Base-by-base conservation (phyloP, 2,329 filamentous ascomycete species). In the Berkeleyomyces rouxiae region DNA sequence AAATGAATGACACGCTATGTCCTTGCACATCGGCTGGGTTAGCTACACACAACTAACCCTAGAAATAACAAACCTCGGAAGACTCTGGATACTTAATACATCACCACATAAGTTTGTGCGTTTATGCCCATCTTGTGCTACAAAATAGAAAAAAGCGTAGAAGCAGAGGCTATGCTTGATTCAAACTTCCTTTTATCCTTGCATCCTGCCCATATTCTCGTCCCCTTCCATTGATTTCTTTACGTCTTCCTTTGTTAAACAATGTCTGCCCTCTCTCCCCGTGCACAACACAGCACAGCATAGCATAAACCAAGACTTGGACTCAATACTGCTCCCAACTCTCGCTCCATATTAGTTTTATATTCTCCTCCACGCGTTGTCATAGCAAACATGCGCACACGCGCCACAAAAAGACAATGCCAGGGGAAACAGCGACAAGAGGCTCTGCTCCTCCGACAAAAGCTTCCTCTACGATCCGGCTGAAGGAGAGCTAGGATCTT, bases 401-500 rank as follows among this genome's bases (percentile, higher is more conserved):
- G 33, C n/a, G 13, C 51, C 51, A 13, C 51, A 23, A 55, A 31
- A 55, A 7, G n/a, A 55, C 31, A 23, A 23, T 23, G 23, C 23
- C 23, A 23, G 33, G n/a, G 31, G 51, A 55, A 11, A 46, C 33
- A 39, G 16, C 36, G 51, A 55, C 13, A 36, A 13, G 23, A 31
- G 31, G 33, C 36, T 11, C 31, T 55, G 7, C 51, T 31, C 33
- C 1, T 37, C 10, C 51, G 13, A 55, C 51, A 37, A 37, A 7
- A 37, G 31, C 33, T 36, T 33, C 33, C 11, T 55, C 33, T n/a
- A 37, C 23, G 36, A n/a, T 36, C 51, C 36, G 51, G 51, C 33
- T 55, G 51, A 55, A 55, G 16, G 51, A 55, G 16, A 55, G 51
- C 51, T 55, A 55, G 51, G 51, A 55, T 55, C 51, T 13, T 55